Evolutionary conservation across 495 filamentous ascomycete genomes (phyloP).

Genomic region (Tuber calosporum): DNA sequence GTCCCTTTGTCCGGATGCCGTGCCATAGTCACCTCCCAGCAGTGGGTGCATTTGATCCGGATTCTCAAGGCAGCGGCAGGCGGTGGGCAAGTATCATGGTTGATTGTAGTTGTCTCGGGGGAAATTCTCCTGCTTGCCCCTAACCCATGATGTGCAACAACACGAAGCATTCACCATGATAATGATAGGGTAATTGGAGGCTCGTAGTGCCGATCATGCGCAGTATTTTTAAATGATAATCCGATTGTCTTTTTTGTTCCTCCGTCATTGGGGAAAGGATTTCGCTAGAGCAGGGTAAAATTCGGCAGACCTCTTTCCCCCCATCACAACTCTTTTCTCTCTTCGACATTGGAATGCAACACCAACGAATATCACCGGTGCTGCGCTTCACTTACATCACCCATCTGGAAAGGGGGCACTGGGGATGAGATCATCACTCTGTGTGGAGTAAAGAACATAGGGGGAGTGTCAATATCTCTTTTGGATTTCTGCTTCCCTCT

Average conservation of each 20-base stretch:
- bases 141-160: not conserved
- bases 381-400: not conserved
- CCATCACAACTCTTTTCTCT: not conserved
- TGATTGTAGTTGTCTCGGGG: not conserved
- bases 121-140: not conserved
- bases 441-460: not conserved
- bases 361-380: not conserved
- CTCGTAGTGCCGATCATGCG: not conserved
- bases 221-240: not conserved
- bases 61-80: not conserved
- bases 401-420: not conserved
- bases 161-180: not conserved
- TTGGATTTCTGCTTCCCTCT: not conserved
- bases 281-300: not conserved
- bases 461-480: not conserved
- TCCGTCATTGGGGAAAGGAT: not conserved
- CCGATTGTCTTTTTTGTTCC: not conserved
- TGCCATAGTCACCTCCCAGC: no score
- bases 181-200: not conserved
- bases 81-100: not conserved
- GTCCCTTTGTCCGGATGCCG: no score
- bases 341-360: not conserved
- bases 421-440: not conserved
- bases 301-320: not conserved
- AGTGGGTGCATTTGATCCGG: not conserved